These are phyloP conservation scores for Gnomoniopsis smithogilvyi DNA, from an alignment of 2,329 filamentous ascomycete species.

Conservation along the genomic window DNA sequence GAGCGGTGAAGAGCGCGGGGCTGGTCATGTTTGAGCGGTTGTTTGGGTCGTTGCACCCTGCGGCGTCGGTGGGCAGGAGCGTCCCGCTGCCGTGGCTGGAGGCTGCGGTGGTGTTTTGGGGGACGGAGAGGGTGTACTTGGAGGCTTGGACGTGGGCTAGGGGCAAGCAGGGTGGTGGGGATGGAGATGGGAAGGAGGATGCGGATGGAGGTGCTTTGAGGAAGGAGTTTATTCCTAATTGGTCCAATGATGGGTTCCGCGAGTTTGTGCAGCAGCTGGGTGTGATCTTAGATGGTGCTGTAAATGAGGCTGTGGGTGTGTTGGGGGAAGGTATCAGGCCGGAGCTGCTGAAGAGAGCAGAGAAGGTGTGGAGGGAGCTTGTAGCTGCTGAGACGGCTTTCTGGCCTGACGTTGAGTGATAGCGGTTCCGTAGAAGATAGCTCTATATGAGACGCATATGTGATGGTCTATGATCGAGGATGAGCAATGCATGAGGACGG, in stretches of 20 bases:
- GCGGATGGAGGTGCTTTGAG: slow-evolving; percentile 63
- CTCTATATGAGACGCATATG: neutral
- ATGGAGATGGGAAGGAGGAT: slow-evolving; percentile 36
- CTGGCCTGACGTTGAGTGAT: slow-evolving; percentile 44
- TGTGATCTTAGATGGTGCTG: slow-evolving; percentile 52
- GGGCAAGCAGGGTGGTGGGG: slow-evolving; percentile 28
- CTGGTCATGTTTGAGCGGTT: slow-evolving; percentile 41
- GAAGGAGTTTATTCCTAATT: slow-evolving; percentile 65
- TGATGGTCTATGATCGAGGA: neutral
- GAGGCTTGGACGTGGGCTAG: slow-evolving; percentile 55
- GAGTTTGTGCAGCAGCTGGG: slow-evolving; percentile 56
- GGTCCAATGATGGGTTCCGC: slow-evolving; percentile 60
- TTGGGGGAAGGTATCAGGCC: slow-evolving; percentile 28
- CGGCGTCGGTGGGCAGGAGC: slow-evolving; percentile 30
- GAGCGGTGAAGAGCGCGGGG: slow-evolving; percentile 35
- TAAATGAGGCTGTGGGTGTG: slow-evolving; percentile 35
- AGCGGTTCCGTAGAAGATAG: neutral
- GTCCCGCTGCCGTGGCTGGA: slow-evolving; percentile 53
- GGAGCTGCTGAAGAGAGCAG: slow-evolving; percentile 34
- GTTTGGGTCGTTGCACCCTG: slow-evolving; percentile 49
- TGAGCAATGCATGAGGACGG: no score
- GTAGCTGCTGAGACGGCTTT: slow-evolving; percentile 56
- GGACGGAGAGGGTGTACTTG: slow-evolving; percentile 66
- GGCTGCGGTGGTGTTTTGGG: slow-evolving; percentile 71
- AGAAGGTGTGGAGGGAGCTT: slow-evolving; percentile 46